Percentiles rank a stretch among this genome's conserved stretches.
These are phyloP conservation scores for Paratinospora sagittata DNA, from an alignment of 164 flowering plant species.

Conservation along the genomic window DNA sequence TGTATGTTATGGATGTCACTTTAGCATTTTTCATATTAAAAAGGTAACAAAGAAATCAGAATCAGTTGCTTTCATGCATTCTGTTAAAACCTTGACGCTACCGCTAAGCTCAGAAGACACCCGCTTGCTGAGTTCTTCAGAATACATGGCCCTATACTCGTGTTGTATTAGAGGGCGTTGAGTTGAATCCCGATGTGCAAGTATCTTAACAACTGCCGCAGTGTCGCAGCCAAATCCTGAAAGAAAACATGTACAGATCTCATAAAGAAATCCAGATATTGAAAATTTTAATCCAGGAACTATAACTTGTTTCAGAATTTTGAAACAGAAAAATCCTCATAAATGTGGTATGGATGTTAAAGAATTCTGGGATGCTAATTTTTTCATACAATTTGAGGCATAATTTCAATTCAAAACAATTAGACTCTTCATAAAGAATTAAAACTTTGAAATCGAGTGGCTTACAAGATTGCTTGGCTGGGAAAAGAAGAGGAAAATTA, in stretches of 20 bases:
- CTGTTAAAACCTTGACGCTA: slow-evolving; percentile 43
- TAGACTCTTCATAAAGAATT: no score
- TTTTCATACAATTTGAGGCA: no score
- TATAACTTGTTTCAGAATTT: not conserved
- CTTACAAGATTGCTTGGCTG: no score
- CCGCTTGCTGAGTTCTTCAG: slow-evolving; percentile 50
- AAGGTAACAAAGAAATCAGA: not conserved
- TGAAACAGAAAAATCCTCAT: not conserved
- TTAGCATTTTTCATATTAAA: no score
- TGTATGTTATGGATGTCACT: no score
- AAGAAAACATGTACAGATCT: not conserved
- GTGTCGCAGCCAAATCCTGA: slow-evolving; percentile 79
- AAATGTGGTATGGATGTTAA: not conserved
- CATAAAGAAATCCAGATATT: not conserved
- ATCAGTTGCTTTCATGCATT: not conserved
- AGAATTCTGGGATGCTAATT: not conserved
- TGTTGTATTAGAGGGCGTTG: slow-evolving; percentile 63
- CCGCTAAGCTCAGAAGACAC: slow-evolving; percentile 66
- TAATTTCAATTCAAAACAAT: not conserved
- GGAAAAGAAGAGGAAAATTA: no score
- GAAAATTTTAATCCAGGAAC: not conserved
- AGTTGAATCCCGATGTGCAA: slow-evolving; percentile 60
- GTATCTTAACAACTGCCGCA: slow-evolving; percentile 49
- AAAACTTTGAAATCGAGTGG: no score
- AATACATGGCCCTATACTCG: slow-evolving; percentile 53